A percentile compares a stretch with the other conserved stretches of the same genome.
phyloP scores from a whole-genome alignment of 345 rosid species.

The Sonneratia caseolaris region DNA sequence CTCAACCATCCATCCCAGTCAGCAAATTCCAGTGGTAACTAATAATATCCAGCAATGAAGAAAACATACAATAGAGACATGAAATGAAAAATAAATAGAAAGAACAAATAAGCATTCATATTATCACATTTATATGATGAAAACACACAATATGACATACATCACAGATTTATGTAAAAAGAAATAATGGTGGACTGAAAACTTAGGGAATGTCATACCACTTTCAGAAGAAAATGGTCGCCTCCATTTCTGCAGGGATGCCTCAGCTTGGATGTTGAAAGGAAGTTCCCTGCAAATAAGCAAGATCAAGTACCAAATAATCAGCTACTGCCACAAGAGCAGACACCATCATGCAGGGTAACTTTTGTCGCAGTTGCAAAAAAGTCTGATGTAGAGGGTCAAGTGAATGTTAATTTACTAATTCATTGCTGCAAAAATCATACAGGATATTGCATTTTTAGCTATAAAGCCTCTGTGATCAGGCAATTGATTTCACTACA shows the following conservation, averaged over 20 bases:
- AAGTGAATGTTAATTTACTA: not conserved
- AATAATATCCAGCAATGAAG: too few relatives aligned
- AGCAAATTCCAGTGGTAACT: too few relatives aligned
- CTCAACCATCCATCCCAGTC: too few relatives aligned
- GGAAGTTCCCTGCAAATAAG: slow-evolving; percentile 14
- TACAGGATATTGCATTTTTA: not conserved
- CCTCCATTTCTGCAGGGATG: slow-evolving; percentile 4
- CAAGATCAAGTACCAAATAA: slow-evolving; percentile 3
- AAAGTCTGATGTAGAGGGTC: not conserved
- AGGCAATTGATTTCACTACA: not conserved
- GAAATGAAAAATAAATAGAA: too few relatives aligned
- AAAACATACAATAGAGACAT: not conserved
- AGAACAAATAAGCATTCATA: not conserved
- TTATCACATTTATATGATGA: too few relatives aligned
- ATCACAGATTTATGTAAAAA: not conserved
- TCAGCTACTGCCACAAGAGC: not conserved
- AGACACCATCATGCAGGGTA: not conserved
- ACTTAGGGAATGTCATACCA: slow-evolving; percentile 11
- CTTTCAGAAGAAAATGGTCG: slow-evolving; percentile 23
- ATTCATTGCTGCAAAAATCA: not conserved
- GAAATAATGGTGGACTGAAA: not conserved
- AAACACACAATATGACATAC: not conserved
- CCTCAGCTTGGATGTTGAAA: slow-evolving; percentile 8
- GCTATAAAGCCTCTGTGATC: not conserved
- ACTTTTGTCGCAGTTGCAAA: not conserved